A percentile compares a stretch with the other conserved stretches of the same genome.
Evolutionary conservation across 805 yeast species (phyloP).

Genomic region (Debaryomyces tyrocola): DNA sequence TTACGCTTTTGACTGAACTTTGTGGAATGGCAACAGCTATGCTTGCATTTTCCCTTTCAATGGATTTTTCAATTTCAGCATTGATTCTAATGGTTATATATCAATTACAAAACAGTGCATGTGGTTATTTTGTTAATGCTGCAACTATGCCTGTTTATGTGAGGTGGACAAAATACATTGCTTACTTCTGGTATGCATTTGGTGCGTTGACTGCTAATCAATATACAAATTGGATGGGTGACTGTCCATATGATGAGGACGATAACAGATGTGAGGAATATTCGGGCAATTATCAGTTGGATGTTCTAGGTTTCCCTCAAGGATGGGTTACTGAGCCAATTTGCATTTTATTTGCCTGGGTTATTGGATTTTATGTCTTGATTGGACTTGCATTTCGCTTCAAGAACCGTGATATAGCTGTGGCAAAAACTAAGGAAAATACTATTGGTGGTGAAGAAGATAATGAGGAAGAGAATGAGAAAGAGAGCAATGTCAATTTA

Average conservation of each 20-base stretch:
- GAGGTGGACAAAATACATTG: constrained; percentile 76
- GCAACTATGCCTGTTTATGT: constrained; percentile 79
- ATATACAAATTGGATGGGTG: constrained; percentile 60
- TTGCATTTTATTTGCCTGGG: constrained; percentile 58
- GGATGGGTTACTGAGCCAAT: constrained; percentile 70
- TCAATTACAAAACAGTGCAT: constrained; percentile 73
- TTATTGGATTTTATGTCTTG: constrained; percentile 50
- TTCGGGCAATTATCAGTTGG: constrained; percentile 55
- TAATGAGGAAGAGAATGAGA: constrained; percentile 9
- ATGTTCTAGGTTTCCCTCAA: constrained; percentile 57
- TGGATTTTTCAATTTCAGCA: constrained; percentile 63
- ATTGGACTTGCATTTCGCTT: constrained; percentile 50
- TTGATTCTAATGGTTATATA: constrained; percentile 62
- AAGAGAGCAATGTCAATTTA: background rate
- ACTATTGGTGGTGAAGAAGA: constrained; percentile 29
- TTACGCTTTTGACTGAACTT: constrained; percentile 55
- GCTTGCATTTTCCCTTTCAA: constrained; percentile 51
- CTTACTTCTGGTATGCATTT: constrained; percentile 77
- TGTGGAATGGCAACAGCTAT: constrained; percentile 57
- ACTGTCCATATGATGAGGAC: constrained; percentile 40
- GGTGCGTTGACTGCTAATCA: constrained; percentile 68
- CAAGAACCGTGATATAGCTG: constrained; percentile 51
- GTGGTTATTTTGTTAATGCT: constrained; percentile 79
- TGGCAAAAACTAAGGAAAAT: constrained; percentile 43
- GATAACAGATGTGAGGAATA: constrained; percentile 38